Percentiles rank a stretch among this genome's conserved stretches.
phyloP scores from a whole-genome alignment of 2,329 filamentous ascomycete species.

The Thermothelomyces thermophilus region DNA sequence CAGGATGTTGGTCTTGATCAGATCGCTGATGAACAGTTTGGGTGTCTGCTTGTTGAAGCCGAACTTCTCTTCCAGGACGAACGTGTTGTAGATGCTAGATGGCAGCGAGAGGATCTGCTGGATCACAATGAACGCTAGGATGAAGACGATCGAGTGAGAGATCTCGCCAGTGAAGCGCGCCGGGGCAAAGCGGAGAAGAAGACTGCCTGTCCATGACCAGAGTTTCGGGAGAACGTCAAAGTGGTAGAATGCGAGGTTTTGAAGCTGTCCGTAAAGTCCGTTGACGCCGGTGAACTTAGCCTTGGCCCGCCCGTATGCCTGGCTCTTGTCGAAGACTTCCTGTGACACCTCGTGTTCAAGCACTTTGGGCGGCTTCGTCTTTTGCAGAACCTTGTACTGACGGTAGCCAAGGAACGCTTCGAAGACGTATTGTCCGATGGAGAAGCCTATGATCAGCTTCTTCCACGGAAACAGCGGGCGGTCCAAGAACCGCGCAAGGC shows the following conservation, averaged over 20 bases:
- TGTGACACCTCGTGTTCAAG: slow-evolving; percentile 82
- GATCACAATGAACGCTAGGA: slow-evolving; percentile 78
- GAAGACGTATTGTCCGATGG: slow-evolving; percentile 81
- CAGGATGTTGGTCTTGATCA: slow-evolving; percentile 84
- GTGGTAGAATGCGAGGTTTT: slow-evolving; percentile 84
- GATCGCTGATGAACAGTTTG: slow-evolving; percentile 78
- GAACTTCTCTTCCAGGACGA: slow-evolving; percentile 92
- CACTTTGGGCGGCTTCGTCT: slow-evolving; percentile 74
- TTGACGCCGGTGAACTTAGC: slow-evolving; percentile 79
- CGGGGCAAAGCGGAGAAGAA: slow-evolving; percentile 69
- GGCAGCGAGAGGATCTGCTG: slow-evolving; percentile 76
- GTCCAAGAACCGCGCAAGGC: slow-evolving; percentile 80
- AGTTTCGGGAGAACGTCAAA: slow-evolving; percentile 86
- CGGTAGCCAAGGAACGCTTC: slow-evolving; percentile 84
- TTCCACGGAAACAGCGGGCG: slow-evolving; percentile 95
- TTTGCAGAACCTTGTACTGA: slow-evolving; percentile 81
- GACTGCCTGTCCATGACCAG: slow-evolving; percentile 73
- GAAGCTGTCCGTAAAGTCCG: slow-evolving; percentile 76
- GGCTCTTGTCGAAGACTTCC: slow-evolving; percentile 89
- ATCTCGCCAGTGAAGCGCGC: slow-evolving; percentile 83
- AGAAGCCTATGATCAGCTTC: slow-evolving; percentile 90
- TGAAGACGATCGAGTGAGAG: slow-evolving; percentile 84
- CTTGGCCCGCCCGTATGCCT: slow-evolving; percentile 94
- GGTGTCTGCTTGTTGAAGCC: slow-evolving; percentile 98
- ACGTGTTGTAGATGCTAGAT: slow-evolving; percentile 83